A percentile compares a stretch with the other conserved stretches of the same genome.
These are phyloP conservation scores for Bruguiera sexangula DNA, from an alignment of 345 rosid genomes.

Conservation along the genomic window DNA sequence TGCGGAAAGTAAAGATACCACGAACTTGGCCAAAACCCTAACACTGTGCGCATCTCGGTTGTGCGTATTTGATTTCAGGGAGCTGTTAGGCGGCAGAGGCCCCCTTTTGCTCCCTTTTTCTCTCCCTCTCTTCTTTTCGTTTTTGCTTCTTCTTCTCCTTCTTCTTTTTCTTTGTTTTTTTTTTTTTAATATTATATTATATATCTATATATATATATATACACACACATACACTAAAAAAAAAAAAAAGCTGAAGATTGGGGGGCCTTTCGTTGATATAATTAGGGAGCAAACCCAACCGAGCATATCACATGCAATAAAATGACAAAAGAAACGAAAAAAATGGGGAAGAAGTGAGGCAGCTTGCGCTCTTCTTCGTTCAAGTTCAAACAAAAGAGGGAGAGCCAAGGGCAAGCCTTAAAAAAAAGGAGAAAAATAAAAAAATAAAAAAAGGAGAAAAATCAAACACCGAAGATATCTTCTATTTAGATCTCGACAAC, in stretches of 20 bases:
- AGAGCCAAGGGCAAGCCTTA: neutral
- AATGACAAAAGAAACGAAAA: no score
- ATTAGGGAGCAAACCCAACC: neutral
- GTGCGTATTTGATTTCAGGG: neutral
- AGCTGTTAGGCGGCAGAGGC: no score
- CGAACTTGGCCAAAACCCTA: slow-evolving; percentile 47
- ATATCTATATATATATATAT: no score
- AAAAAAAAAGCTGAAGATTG: neutral
- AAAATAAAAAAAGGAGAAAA: neutral
- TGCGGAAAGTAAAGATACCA: slow-evolving; percentile 61
- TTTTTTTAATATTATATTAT: no score
- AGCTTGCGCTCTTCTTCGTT: no score
- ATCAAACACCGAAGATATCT: neutral
- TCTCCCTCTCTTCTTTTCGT: slow-evolving; percentile 8
- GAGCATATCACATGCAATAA: neutral
- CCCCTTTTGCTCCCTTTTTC: no score
- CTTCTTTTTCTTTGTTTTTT: no score
- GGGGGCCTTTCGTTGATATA: no score
- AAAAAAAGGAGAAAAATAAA: no score
- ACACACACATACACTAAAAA: neutral
- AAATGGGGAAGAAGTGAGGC: no score
- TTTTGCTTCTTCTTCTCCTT: slow-evolving; percentile 11
- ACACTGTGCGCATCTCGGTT: neutral
- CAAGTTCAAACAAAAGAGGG: neutral
- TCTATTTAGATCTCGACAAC: neutral